Evolutionary conservation across 805 yeast species (phyloP).

Genomic region (Yarrowia alimentaria): DNA sequence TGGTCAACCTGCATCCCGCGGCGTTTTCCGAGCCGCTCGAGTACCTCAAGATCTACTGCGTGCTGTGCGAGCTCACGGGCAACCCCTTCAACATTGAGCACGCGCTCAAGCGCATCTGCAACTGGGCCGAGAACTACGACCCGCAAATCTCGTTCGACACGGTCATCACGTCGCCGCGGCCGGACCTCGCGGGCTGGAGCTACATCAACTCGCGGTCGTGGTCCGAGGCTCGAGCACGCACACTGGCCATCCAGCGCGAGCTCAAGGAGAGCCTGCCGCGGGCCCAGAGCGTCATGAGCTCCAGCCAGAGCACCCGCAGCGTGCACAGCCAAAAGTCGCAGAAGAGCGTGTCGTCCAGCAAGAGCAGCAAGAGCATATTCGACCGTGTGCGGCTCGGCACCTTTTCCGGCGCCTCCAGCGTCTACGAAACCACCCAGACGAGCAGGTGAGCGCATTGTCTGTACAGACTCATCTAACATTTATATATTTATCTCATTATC

Average conservation of each 20-base stretch:
- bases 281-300: constrained; percentile 7
- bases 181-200: constrained; percentile 19
- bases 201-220: constrained; percentile 26
- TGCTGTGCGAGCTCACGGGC: constrained; percentile 23
- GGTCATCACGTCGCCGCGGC: constrained; percentile 10
- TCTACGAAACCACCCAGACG: constrained; percentile 21
- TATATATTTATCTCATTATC: too few relatives aligned
- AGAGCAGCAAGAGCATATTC: constrained; percentile 20
- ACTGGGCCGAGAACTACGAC: constrained; percentile 26
- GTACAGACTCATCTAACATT: too few relatives aligned
- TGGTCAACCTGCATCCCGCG: constrained; percentile 21
- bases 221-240: constrained; percentile 26
- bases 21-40: constrained; percentile 25
- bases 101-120: constrained; percentile 26
- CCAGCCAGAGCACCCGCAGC: constrained; percentile 7
- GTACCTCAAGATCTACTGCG: constrained; percentile 17
- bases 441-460: too few relatives aligned
- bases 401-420: constrained; percentile 4
- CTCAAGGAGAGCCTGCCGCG: constrained; percentile 22
- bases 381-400: constrained; percentile 19
- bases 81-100: constrained; percentile 26
- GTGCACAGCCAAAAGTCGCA: constrained; percentile 15
- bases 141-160: constrained; percentile 23
- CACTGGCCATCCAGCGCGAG: constrained; percentile 25
- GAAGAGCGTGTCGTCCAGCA: constrained; percentile 8